Base-by-base conservation (phyloP, 75 land plant genomes). In the Chamaecyparis obtusa region DNA sequence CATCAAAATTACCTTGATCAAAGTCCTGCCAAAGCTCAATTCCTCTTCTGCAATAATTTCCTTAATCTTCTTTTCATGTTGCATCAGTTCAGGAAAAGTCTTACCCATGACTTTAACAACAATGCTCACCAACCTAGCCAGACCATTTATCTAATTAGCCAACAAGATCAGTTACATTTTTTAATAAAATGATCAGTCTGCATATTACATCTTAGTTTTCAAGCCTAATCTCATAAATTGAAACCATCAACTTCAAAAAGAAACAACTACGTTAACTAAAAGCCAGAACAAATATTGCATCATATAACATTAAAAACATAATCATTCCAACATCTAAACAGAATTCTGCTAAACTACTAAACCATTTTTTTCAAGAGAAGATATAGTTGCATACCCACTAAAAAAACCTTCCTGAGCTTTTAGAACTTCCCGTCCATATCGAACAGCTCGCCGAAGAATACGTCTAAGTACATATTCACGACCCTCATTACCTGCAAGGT, bases 321-420 rank as follows among this genome's bases (percentile, higher is more conserved):
- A 21, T 24, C 30, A n/a, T 44, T 24, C 33, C 41, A 81, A n/a
- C 48, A 81, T 44, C 14, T 21, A 81, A 81, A 44, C 32, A 81
- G 33, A 44, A 27, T n/a, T 27, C 33, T 81, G 49, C 32, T 46
- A 3, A 81, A 81, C 48, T 44, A n/a, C 49, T 81, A 81, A 81
- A n/a, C 9, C 83, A 44, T 81, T 46, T 27, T 3, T 21, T 46
- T 6, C 6, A 81, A 81, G 32, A 44, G 10, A 81, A 81, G 2
- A 17, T 56, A 5, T 24, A 14, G 75, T 56, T 14, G 85, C 90
- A 51, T 94, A 97, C 99, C 99, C 93, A 84, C 92, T 95, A 86
- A 97, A 97, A 75, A 97, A 97, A 30, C 99, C 99, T 89, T 96
- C 97, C 86, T 86, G 91, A 35, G 99, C 99, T 87, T 97, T 95